Evolutionary conservation across 164 flowering plant genomes (phyloP).

Genomic region (Aristolochia fimbriata): DNA sequence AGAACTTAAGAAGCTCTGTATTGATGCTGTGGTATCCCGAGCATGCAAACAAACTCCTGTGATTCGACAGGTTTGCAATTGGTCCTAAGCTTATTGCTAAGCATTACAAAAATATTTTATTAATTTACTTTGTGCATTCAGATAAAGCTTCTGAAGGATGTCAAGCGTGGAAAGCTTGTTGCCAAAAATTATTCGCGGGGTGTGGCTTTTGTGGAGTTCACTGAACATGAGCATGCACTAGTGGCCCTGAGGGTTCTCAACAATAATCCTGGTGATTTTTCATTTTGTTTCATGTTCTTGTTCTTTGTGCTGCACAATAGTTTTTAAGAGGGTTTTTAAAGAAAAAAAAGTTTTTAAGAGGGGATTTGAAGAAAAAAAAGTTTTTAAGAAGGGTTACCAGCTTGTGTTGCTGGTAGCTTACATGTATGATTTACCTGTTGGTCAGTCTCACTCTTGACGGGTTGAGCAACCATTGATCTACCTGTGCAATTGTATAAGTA

Average conservation of each 20-base stretch:
- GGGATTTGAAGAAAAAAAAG: no score
- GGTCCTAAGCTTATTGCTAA: background rate
- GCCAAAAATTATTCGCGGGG: constrained; percentile 61
- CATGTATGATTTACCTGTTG: no score
- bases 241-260: constrained; percentile 95
- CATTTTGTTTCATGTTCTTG: background rate
- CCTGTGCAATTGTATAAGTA: no score
- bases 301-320: background rate
- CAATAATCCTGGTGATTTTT: constrained; percentile 77
- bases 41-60: constrained; percentile 82
- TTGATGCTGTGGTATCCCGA: constrained; percentile 74
- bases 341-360: no score
- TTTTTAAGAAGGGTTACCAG: no score
- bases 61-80: constrained; percentile 64
- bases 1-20: constrained; percentile 49
- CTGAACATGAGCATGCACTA: constrained; percentile 93
- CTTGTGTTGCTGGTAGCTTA: no score
- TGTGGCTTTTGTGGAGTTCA: constrained; percentile 86
- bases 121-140: constrained; percentile 19
- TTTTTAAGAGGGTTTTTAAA: no score
- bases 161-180: constrained; percentile 37
- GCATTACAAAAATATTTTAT: background rate
- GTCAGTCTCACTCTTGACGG: no score
- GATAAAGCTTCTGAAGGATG: constrained; percentile 65
- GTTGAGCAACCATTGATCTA: no score